phyloP scores from a whole-genome alignment of 371 early-diverging fungal genomes.

The Rhizopus microsporus region DNA sequence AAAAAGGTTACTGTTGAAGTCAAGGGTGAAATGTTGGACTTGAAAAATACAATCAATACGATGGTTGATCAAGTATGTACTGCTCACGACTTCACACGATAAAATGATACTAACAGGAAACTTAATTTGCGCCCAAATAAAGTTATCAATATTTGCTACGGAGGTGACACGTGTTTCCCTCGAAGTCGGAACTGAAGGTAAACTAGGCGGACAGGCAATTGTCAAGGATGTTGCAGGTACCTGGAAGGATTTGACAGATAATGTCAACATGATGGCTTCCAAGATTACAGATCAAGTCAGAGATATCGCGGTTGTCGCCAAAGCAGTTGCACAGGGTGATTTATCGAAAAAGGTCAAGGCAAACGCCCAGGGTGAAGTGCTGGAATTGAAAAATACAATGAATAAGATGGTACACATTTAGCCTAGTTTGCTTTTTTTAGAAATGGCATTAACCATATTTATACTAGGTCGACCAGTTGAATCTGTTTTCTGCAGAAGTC shows the following conservation, averaged over 20 bases:
- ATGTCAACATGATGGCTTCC: constrained; percentile 51
- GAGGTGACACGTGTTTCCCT: constrained; percentile 55
- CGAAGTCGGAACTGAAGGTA: constrained; percentile 42
- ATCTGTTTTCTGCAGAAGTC: constrained; percentile 42
- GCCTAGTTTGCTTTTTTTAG: neutral
- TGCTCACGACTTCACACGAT: neutral
- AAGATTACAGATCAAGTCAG: constrained; percentile 45
- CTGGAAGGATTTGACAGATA: constrained; percentile 62
- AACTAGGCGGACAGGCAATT: constrained; percentile 54
- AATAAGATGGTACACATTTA: constrained; percentile 31
- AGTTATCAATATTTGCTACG: constrained; percentile 47
- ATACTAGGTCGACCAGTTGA: constrained; percentile 28
- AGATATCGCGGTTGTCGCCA: constrained; percentile 42
- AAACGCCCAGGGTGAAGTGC: constrained; percentile 43
- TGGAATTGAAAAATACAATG: constrained; percentile 43
- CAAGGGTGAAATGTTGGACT: constrained; percentile 58
- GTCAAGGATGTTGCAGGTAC: constrained; percentile 52
- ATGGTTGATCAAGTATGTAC: constrained; percentile 57
- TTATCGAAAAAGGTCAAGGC: constrained; percentile 41
- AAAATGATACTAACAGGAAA: neutral
- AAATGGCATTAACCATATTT: neutral
- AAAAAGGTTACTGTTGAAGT: constrained; percentile 50
- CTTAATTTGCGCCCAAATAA: no score
- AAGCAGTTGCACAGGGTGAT: constrained; percentile 45
- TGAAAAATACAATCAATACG: constrained; percentile 60